Evolutionary conservation across 2,329 filamentous ascomycete species (phyloP).

Genomic region (Colletotrichum euphorbiae): DNA sequence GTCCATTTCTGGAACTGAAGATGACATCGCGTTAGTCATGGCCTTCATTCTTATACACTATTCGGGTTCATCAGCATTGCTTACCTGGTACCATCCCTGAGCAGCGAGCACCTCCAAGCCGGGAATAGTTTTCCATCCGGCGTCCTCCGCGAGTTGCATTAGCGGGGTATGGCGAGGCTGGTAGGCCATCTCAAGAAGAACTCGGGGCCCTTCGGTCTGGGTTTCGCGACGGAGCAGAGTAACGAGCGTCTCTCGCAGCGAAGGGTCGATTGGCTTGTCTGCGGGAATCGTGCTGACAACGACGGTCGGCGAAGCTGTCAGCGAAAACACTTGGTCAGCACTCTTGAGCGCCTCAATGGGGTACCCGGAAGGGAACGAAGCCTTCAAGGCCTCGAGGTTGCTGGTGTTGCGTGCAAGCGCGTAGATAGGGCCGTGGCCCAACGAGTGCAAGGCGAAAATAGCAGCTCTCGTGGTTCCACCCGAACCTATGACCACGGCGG

Average conservation of each 20-base stretch:
- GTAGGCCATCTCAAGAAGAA: slow-evolving; percentile 96
- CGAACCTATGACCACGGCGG: slow-evolving; percentile 87
- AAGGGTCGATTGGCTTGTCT: slow-evolving; percentile 81
- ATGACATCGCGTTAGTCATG: slow-evolving; percentile 42
- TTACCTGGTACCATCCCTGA: slow-evolving; percentile 89
- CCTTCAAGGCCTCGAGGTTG: slow-evolving; percentile 75
- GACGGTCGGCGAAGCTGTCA: slow-evolving; percentile 68
- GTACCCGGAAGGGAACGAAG: slow-evolving; percentile 80
- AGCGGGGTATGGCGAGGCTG: slow-evolving; percentile 85
- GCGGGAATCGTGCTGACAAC: slow-evolving; percentile 93
- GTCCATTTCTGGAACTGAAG: slow-evolving; percentile 85
- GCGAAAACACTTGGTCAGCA: slow-evolving; percentile 3
- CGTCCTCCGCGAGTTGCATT: slow-evolving; percentile 83
- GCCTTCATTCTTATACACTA: background rate
- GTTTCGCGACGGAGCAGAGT: slow-evolving; percentile 59
- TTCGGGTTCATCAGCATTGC: slow-evolving; percentile 43
- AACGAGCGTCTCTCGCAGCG: slow-evolving; percentile 73
- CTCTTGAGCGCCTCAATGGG: slow-evolving; percentile 71
- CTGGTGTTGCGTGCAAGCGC: slow-evolving; percentile 80
- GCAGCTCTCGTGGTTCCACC: slow-evolving; percentile 94
- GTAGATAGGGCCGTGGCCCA: slow-evolving; percentile 89
- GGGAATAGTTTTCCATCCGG: slow-evolving; percentile 85
- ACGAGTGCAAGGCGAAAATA: slow-evolving; percentile 85
- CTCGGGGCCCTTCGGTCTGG: slow-evolving; percentile 58
- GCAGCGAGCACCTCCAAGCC: slow-evolving; percentile 90